Evolutionary conservation across 805 yeast species (phyloP).

Genomic region (Metschnikowia sp.): DNA sequence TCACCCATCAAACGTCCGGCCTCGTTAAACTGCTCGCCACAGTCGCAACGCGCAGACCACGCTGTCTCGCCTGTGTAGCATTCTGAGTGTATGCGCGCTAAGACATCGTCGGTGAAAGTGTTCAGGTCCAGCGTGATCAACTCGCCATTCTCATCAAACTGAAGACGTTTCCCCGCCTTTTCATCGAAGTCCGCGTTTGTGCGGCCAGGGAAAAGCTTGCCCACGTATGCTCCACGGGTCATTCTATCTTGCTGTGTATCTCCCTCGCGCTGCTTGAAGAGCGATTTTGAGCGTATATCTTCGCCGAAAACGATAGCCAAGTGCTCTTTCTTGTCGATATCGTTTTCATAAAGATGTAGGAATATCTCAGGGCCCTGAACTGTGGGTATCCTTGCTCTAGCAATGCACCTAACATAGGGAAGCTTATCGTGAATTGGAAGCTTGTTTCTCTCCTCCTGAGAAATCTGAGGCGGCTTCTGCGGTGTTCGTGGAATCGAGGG

Average conservation of each 20-base stretch:
- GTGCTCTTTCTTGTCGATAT: conserved; percentile 89
- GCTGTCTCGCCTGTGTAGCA: conserved; percentile 99
- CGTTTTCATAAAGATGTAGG: conserved; percentile 82
- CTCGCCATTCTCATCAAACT: conserved; percentile 33
- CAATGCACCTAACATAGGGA: conserved; percentile 82
- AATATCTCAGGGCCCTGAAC: conserved; percentile 93
- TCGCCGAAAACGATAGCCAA: conserved; percentile 96
- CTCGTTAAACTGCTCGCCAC: conserved; percentile 98
- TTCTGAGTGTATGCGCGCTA: conserved; percentile 92
- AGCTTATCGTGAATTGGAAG: conserved; percentile 48
- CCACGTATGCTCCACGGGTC: conserved; percentile 98
- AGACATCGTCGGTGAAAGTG: conserved; percentile 38
- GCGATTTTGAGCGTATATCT: conserved; percentile 71
- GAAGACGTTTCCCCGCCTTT: conserved; percentile 20
- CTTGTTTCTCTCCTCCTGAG: conserved; percentile 26
- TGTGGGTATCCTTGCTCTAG: conserved; percentile 95
- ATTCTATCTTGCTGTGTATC: conserved; percentile 91
- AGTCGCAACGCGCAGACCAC: conserved; percentile 98
- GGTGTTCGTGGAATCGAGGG: conserved; percentile 13
- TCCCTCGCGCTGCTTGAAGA: conserved; percentile 57
- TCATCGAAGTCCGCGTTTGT: conserved; percentile 59
- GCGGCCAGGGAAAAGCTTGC: conserved; percentile 86
- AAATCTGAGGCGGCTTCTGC: conserved; percentile 12
- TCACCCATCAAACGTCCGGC: conserved; percentile 92
- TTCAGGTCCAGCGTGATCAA: conserved; percentile 22